phyloP scores from a whole-genome alignment of 1,284 basidiomycete genomes.

The Cutaneotrichosporon daszewskae region DNA sequence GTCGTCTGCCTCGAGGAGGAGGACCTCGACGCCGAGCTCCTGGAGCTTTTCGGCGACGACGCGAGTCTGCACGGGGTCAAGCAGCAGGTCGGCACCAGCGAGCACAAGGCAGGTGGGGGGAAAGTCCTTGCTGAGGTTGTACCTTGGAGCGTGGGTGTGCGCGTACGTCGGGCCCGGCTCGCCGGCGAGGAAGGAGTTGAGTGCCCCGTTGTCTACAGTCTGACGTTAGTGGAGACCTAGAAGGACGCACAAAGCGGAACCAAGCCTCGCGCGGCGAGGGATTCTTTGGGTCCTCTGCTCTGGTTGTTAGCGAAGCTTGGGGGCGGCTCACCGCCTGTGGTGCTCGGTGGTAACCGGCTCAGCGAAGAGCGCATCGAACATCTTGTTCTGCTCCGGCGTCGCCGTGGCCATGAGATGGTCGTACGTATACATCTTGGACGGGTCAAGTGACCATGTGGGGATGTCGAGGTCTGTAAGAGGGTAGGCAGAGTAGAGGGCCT shows the following conservation, averaged over 20 bases:
- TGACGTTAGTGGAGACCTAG: neutral
- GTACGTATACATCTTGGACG: neutral
- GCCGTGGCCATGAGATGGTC: neutral
- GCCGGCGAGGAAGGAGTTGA: neutral
- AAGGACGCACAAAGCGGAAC: neutral
- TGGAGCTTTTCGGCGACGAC: neutral
- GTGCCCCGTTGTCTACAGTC: neutral
- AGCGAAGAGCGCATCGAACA: neutral
- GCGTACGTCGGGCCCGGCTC: neutral
- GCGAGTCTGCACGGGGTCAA: neutral
- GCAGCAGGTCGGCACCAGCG: conserved; percentile 1
- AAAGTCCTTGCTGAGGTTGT: neutral
- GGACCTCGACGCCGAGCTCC: neutral
- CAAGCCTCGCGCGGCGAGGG: neutral
- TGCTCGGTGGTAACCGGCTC: neutral
- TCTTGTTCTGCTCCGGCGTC: neutral
- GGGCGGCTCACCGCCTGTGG: neutral
- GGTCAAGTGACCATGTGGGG: neutral
- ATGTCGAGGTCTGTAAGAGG: neutral
- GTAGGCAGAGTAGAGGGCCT: conserved; percentile 1
- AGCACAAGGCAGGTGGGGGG: neutral
- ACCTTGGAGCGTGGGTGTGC: neutral
- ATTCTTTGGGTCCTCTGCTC: neutral
- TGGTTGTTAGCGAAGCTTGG: neutral
- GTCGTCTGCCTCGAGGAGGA: neutral